Evolutionary conservation across 116 monocot genomes (phyloP), one percentile per base, ranked within the genome.

Genomic region (Posidonia oceanica): DNA sequence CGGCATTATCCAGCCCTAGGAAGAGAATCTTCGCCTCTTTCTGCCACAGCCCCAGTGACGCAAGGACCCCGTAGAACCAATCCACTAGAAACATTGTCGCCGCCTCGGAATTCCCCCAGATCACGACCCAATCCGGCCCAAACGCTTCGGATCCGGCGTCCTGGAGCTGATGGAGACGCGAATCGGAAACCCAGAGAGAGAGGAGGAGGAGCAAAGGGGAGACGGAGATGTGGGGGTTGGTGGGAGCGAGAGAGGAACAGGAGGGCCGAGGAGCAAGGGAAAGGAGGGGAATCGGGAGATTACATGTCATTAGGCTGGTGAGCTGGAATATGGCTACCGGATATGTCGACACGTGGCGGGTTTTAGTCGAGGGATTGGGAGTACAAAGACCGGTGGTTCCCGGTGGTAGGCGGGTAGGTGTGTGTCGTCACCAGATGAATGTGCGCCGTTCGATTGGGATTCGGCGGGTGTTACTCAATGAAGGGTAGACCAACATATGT

Each of bases 51-150:
- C 93, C 93, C 54, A 93, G 80, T n/a, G 88, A 88, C n/a, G 93
- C 88, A 23, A 92, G 92, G 48, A 92, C 76, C 63, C 88, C 88
- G 51, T 92, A 92, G 86, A 92, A 88, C 92, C 93, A 93, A 66
- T 93, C 93, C 3, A 93, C 42, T 3, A 93, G 78, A 71, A 93
- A 93, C 93, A 93, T 93, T 59, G 54, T 22, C 62, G 4, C 36
- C 58, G 55, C 71, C 3, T 20, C 41, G 58, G 39, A 67, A 59
- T 57, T 61, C 17, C 67, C 71, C 51, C 57, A 58, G 56, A 36
- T 40, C 17, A 54, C 40, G 67, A 76, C 17, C 64, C 12, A 17
- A 53, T 55, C 52, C 12, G 20, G 38, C 66, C 54, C 37, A 38
- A 63, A 72, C 41, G 52, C 29, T 61, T 29, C 61, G 54, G 69